Conservation (phyloP, 371 early-diverging fungal species). For the Amoeboaphelidium protococcarum region DNA sequence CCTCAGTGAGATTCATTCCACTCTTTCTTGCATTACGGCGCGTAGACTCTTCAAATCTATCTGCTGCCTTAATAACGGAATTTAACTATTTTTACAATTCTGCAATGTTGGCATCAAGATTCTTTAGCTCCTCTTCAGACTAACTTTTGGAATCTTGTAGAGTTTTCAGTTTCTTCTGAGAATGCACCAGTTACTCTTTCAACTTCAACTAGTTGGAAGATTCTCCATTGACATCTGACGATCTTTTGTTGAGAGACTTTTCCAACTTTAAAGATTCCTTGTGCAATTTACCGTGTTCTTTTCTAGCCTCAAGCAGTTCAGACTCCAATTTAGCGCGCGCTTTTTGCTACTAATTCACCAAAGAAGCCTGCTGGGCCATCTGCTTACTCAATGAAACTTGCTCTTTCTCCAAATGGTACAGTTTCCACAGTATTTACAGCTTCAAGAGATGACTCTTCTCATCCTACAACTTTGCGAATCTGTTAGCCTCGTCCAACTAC, state of each 20-base stretch:
- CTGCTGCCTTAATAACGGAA: constrained; percentile 3
- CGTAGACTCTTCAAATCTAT: background rate
- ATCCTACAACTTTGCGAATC: constrained; percentile 29
- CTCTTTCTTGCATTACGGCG: background rate
- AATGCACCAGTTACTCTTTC: background rate
- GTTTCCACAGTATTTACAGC: constrained; percentile 15
- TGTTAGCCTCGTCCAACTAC: constrained; percentile 68
- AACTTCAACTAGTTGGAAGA: background rate
- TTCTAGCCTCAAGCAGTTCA: constrained; percentile 28
- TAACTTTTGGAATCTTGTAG: background rate
- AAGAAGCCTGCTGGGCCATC: constrained; percentile 29
- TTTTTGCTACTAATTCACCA: constrained; percentile 25
- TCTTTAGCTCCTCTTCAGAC: background rate
- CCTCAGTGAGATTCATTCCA: background rate
- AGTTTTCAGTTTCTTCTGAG: background rate
- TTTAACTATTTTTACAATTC: constrained; percentile 2
- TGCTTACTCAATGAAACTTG: constrained; percentile 47
- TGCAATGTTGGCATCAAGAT: background rate
- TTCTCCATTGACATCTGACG: constrained; percentile 5
- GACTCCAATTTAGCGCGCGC: constrained; percentile 14
- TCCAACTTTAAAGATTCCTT: constrained; percentile 43
- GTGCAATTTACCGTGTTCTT: constrained; percentile 37
- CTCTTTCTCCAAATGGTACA: constrained; percentile 32
- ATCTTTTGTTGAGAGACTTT: constrained; percentile 26
- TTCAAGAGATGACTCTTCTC: constrained; percentile 14